A percentile compares a stretch with the other conserved stretches of the same genome.
phyloP scores from a whole-genome alignment of 2,329 filamentous ascomycete genomes.

The Teratosphaeria gauchensis region DNA sequence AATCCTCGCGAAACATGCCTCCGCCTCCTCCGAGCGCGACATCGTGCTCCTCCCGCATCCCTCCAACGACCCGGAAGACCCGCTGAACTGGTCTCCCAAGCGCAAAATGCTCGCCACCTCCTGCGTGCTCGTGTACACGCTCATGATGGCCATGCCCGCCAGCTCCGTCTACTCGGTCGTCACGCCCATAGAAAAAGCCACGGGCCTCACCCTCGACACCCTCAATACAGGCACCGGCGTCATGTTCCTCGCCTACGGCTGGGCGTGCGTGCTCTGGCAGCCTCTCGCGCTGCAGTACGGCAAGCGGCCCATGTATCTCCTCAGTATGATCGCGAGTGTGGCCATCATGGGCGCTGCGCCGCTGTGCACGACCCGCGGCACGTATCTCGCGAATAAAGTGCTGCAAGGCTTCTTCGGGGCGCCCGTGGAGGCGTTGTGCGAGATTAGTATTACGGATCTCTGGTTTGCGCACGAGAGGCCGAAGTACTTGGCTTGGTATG shows the following conservation, averaged over 20 bases:
- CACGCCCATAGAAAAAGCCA: constrained; percentile 37
- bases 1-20: constrained; percentile 27
- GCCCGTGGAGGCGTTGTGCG: not conserved
- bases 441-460: constrained; percentile 13
- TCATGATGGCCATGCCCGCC: constrained; percentile 39
- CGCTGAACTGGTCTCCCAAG: constrained; percentile 36
- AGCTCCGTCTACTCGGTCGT: constrained; percentile 42
- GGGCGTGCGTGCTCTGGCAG: constrained; percentile 39
- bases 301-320: constrained; percentile 38
- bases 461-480: constrained; percentile 23
- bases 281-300: constrained; percentile 43
- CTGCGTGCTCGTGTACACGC: constrained; percentile 33
- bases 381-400: constrained; percentile 39
- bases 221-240: constrained; percentile 42
- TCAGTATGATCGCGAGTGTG: constrained; percentile 32
- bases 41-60: constrained; percentile 33
- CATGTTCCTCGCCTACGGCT: constrained; percentile 37
- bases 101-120: constrained; percentile 34
- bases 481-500: constrained; percentile 18
- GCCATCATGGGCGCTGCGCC: constrained; percentile 34
- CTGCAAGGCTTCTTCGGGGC: constrained; percentile 38
- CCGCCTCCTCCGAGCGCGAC: constrained; percentile 23
- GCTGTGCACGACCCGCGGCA: constrained; percentile 34
- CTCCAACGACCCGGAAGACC: constrained; percentile 37
- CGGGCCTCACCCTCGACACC: constrained; percentile 35